Percentiles rank a stretch among this genome's conserved stretches.
phyloP scores from a whole-genome alignment of 164 flowering plant genomes.

The Chimonanthus praecox region DNA sequence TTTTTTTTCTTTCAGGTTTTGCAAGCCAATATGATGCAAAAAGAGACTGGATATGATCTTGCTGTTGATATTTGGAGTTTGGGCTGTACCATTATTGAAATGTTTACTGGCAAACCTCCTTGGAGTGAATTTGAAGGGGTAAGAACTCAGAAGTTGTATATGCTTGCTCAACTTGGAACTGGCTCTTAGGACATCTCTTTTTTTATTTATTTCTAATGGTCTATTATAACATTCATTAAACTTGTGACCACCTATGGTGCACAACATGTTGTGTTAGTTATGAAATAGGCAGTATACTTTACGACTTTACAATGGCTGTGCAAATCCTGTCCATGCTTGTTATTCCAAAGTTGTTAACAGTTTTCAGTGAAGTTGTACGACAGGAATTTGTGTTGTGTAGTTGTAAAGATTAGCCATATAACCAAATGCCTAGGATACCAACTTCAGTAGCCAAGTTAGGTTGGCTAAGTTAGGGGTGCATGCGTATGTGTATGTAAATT shows the following conservation, averaged over 20 bases:
- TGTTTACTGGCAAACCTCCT: slow-evolving; percentile 88
- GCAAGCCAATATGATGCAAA: slow-evolving; percentile 54
- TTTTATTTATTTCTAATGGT: background rate
- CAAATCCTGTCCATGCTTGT: background rate
- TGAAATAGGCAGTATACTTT: no score
- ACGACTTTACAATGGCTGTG: no score
- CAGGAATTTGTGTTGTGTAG: no score
- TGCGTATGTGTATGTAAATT: no score
- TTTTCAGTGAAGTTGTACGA: no score
- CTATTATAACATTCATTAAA: no score
- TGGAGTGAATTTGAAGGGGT: slow-evolving; percentile 95
- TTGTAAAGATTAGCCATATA: no score
- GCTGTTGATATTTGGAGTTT: slow-evolving; percentile 97
- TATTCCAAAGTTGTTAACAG: background rate
- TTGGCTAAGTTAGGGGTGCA: no score
- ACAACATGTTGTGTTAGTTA: no score
- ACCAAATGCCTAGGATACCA: no score
- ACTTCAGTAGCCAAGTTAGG: no score
- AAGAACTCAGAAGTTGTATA: slow-evolving; percentile 16
- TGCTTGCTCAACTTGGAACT: background rate
- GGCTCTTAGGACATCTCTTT: background rate
- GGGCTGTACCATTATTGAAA: slow-evolving; percentile 94
- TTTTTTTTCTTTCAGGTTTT: slow-evolving; percentile 20
- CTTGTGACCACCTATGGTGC: no score
- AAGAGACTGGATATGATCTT: slow-evolving; percentile 52